Evolutionary conservation across 2,329 filamentous ascomycete species (phyloP).

Genomic region (Colletotrichum sp.): DNA sequence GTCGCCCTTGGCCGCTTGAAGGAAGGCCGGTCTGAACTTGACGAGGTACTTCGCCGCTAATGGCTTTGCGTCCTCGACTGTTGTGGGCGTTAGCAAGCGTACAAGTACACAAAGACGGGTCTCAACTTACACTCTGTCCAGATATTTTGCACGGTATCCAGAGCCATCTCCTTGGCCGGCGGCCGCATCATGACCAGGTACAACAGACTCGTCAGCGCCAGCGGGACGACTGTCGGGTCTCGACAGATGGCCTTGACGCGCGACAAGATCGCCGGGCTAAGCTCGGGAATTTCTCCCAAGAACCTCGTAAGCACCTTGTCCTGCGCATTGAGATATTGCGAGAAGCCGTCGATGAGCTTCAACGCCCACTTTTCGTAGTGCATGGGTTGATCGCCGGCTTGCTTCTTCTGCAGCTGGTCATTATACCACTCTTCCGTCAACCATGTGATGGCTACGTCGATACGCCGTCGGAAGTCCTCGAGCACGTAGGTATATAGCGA

Average conservation of each 20-base stretch:
- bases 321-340: conserved; percentile 88
- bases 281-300: conserved; percentile 85
- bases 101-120: background rate
- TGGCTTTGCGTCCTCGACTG: conserved; percentile 67
- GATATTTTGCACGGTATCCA: conserved; percentile 70
- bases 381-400: conserved; percentile 52
- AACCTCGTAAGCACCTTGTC: conserved; percentile 92
- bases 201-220: conserved; percentile 68
- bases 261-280: conserved; percentile 74
- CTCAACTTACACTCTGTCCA: conserved; percentile 66
- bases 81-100: conserved; percentile 20
- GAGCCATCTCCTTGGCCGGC: conserved; percentile 65
- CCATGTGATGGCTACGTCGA: conserved; percentile 92
- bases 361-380: conserved; percentile 83
- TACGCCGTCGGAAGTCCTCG: conserved; percentile 88
- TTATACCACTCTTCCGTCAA: conserved; percentile 98
- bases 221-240: conserved; percentile 67
- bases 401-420: conserved; percentile 62
- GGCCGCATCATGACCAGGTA: conserved; percentile 73
- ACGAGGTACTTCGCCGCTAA: conserved; percentile 67
- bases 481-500: conserved; percentile 84
- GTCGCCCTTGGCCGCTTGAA: conserved; percentile 35
- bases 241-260: conserved; percentile 72
- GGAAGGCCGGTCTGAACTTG: conserved; percentile 63
- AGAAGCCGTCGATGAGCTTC: conserved; percentile 84